Evolutionary conservation across 2,329 filamentous ascomycete genomes (phyloP).

Genomic region (Botrytis medusae): DNA sequence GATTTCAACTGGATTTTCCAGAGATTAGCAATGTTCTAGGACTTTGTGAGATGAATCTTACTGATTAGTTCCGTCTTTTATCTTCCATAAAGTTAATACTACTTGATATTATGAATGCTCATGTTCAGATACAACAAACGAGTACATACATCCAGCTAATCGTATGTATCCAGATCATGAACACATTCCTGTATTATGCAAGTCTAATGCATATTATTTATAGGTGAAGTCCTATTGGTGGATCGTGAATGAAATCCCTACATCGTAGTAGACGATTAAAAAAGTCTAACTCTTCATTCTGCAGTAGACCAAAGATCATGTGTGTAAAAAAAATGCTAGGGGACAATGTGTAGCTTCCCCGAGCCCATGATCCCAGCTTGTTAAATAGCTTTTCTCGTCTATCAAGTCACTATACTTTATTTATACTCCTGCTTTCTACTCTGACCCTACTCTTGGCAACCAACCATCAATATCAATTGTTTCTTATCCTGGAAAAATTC

Average conservation of each 20-base stretch:
- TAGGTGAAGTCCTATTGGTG: background rate
- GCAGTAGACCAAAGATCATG: background rate
- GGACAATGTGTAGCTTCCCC: slow-evolving; percentile 9
- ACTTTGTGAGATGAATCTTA: background rate
- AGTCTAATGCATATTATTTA: background rate
- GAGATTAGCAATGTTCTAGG: background rate
- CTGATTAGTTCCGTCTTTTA: background rate
- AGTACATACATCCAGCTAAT: background rate
- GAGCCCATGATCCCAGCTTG: slow-evolving; percentile 6
- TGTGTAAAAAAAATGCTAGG: background rate
- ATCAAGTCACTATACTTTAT: slow-evolving; percentile 4
- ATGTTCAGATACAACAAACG: background rate
- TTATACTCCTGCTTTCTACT: background rate
- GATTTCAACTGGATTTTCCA: background rate
- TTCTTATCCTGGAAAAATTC: background rate
- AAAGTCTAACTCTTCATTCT: background rate
- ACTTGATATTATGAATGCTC: background rate
- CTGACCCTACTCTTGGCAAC: slow-evolving; percentile 8
- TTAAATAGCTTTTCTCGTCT: slow-evolving; percentile 2
- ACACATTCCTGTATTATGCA: background rate
- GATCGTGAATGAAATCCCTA: background rate
- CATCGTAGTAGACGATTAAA: background rate
- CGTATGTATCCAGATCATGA: background rate
- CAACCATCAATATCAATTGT: background rate
- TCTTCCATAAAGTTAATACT: background rate